Percentiles rank a stretch among this genome's conserved stretches.
Evolutionary conservation across 139 green algal genomes (phyloP).

Genomic region (Choricystis sp.): DNA sequence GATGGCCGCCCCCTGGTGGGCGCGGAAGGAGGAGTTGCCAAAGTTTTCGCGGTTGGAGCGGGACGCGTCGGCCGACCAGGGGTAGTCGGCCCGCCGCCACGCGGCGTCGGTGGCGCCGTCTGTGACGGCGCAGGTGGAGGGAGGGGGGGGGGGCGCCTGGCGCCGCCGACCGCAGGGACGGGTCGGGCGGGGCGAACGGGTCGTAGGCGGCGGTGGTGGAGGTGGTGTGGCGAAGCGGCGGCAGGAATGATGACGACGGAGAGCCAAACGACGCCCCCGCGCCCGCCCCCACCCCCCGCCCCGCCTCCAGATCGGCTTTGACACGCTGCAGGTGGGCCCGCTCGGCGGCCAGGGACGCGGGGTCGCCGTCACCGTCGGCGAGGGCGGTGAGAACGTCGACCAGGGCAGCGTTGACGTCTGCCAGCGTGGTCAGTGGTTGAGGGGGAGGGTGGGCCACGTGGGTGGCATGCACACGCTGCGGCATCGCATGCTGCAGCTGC

Average conservation of each 20-base stretch:
- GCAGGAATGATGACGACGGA: not conserved
- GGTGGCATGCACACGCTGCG: not conserved
- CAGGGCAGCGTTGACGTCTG: not conserved
- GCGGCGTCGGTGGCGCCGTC: slow-evolving; percentile 6
- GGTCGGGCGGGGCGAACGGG: not conserved
- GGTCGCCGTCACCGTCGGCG: not conserved
- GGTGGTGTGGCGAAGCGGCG: not conserved
- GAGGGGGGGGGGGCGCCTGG: too few relatives aligned
- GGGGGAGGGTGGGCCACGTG: too few relatives aligned
- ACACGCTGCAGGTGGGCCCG: slow-evolving; percentile 14
- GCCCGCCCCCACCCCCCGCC: too few relatives aligned
- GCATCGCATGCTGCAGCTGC: not conserved
- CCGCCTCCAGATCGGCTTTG: slow-evolving; percentile 1
- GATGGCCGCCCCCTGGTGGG: slow-evolving; percentile 52
- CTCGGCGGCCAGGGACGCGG: not conserved
- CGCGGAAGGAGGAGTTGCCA: slow-evolving; percentile 51
- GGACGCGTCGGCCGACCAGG: slow-evolving; percentile 20
- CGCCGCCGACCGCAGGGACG: not conserved
- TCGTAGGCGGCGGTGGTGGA: not conserved
- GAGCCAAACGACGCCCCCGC: not conserved
- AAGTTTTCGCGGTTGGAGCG: slow-evolving; percentile 27
- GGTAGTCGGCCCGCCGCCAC: slow-evolving; percentile 9
- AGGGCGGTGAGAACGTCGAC: not conserved
- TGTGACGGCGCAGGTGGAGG: not conserved
- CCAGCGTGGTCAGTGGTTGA: too few relatives aligned